A percentile compares a stretch with the other conserved stretches of the same genome.
Conservation (phyloP, 345 rosid species). For the Turnera subulata region DNA sequence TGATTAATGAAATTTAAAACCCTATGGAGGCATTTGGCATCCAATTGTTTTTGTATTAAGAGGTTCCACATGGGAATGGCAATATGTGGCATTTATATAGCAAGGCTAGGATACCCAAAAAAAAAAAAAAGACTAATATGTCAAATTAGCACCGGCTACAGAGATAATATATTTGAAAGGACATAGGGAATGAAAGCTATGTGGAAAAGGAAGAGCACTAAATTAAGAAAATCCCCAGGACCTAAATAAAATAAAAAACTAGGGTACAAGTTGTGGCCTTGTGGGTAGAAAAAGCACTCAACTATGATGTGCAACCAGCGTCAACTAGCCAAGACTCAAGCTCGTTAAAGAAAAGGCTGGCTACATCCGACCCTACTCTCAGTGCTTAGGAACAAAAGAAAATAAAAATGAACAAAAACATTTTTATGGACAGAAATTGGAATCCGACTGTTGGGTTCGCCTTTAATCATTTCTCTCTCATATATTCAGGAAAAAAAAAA, state of each 20-base stretch:
- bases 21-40: too few species aligned
- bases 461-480: constrained; percentile 40
- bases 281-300: constrained; percentile 19
- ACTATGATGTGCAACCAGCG: constrained; percentile 30
- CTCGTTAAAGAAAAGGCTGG: constrained; percentile 3
- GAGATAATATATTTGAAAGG: constrained; percentile 8
- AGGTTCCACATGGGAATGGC: background rate
- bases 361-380: constrained; percentile 20
- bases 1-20: too few species aligned
- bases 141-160: background rate
- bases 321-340: constrained; percentile 16
- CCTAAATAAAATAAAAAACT: constrained; percentile 13
- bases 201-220: background rate
- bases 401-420: background rate
- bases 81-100: constrained; percentile 7
- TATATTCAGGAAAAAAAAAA: constrained; percentile 4
- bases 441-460: constrained; percentile 34
- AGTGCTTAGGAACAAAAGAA: constrained; percentile 28
- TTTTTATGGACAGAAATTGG: constrained; percentile 37
- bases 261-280: constrained; percentile 36
- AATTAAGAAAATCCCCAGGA: background rate
- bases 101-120: too few species aligned
- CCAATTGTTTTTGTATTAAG: too few species aligned
- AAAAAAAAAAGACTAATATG: constrained; percentile 14
- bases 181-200: background rate